These are phyloP conservation scores for Cinchona pubescens DNA, from an alignment of 257 asterid species.

Conservation along the genomic window DNA sequence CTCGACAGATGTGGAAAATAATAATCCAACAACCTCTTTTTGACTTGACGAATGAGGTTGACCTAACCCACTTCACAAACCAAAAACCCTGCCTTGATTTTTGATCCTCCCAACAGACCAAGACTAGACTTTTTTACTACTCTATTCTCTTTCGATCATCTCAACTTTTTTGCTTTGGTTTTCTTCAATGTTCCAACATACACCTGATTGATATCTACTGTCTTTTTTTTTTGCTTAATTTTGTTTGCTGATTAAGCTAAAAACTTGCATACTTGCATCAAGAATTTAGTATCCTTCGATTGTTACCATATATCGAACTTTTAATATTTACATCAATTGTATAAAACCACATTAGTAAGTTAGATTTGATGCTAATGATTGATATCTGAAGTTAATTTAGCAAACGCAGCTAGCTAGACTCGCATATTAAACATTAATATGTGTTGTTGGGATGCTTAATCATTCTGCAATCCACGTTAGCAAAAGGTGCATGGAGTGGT, in stretches of 20 bases:
- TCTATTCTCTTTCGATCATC: neutral
- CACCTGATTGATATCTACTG: neutral
- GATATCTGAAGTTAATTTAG: neutral
- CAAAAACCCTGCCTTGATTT: constrained; percentile 31
- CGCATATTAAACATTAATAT: neutral
- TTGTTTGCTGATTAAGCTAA: neutral
- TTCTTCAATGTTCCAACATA: constrained; percentile 12
- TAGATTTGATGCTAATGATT: neutral
- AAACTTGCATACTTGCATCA: no score
- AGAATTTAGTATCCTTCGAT: neutral
- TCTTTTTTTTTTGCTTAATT: neutral
- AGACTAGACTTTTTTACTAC: neutral
- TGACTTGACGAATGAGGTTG: constrained; percentile 44
- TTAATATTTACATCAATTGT: no score
- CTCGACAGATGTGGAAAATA: constrained; percentile 26
- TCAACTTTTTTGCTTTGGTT: neutral
- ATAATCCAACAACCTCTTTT: constrained; percentile 40
- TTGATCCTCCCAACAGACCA: constrained; percentile 20
- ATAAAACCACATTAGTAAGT: no score
- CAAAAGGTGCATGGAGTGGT: constrained; percentile 32
- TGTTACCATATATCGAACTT: no score
- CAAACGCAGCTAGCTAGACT: neutral
- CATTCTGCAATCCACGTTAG: constrained; percentile 19
- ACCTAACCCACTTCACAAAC: constrained; percentile 33
- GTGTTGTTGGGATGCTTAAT: constrained; percentile 20